Evolutionary conservation across 139 green algal genomes (phyloP), one percentile per base, ranked within the genome.

Genomic region (Dunaliella primolecta): DNA sequence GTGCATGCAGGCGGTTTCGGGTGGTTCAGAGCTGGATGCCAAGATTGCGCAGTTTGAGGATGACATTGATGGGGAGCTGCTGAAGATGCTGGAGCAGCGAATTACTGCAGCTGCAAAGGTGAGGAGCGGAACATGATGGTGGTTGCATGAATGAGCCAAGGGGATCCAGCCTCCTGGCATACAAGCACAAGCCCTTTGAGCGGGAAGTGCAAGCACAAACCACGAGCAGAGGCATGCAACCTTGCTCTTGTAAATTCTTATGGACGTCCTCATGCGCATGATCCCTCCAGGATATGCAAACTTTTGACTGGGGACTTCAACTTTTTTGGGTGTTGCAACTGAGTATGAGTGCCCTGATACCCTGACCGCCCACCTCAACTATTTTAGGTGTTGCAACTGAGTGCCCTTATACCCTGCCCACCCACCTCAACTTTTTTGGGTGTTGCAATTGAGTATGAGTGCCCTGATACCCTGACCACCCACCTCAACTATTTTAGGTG

Each of bases 31-130:
- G 11, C 78, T 87, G n/a, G 78, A 84, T 37, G 64, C 79, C n/a
- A 87, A 84, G 36, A 81, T 87, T 55, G 56, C 64, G 32, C 78
- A 84, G 84, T 84, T 87, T 81, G 24, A 33, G 20, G 79, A 87
- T 21, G 55, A 87, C 2, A 84, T 87, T 33, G 84, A 87, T 72
- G 82, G 46, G 3, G 82, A 86, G 74, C 36, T 86, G 29, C 74
- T 86, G 37, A n/a, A 33, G 29, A 27, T 86, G 75, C 83, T 86
- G 83, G 37, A 86, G 55, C 33, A 27, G 83, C 83, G 83, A 33
- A 82, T 86, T 36, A 77, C 82, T 7, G 64, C 35, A 32, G 55
- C 36, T 25, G 20, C 21, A 3, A 83, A 82, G 83, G 80, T 84
- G 23, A 46, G 36, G 30, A 30, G n/a, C 30, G 31, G 15, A 38